A percentile compares a stretch with the other conserved stretches of the same genome.
Conservation (phyloP, 148 eudicot genomes). For the Nyssa sinensis region DNA sequence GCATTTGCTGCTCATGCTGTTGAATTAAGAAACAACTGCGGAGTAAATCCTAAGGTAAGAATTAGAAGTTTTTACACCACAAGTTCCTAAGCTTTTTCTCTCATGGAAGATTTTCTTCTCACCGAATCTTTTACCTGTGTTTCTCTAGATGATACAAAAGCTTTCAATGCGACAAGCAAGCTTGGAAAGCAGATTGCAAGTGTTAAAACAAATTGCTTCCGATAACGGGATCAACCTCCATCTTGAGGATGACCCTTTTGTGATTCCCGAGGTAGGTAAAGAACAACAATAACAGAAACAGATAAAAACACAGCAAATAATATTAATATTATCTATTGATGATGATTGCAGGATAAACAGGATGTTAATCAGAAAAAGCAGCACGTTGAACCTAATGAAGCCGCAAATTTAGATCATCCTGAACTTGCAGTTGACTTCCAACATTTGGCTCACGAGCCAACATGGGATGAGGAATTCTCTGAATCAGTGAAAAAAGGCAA, state of each 20-base stretch:
- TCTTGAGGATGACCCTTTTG: slow-evolving; percentile 14
- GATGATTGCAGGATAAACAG: slow-evolving; percentile 20
- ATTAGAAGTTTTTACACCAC: neutral
- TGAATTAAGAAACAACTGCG: slow-evolving; percentile 39
- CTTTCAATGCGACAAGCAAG: slow-evolving; percentile 40
- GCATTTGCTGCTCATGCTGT: slow-evolving; percentile 36
- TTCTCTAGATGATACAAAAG: slow-evolving; percentile 36
- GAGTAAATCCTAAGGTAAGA: slow-evolving; percentile 46
- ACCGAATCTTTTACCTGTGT: neutral
- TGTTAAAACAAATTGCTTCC: slow-evolving; percentile 42
- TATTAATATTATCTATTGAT: neutral
- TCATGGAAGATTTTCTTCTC: neutral
- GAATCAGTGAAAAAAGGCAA: slow-evolving; percentile 16
- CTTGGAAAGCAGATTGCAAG: slow-evolving; percentile 32
- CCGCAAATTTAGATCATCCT: neutral
- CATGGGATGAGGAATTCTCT: slow-evolving; percentile 8
- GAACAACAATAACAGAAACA: neutral
- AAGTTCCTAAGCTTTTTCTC: neutral
- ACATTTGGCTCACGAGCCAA: neutral
- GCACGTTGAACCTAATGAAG: slow-evolving; percentile 11
- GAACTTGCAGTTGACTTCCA: neutral
- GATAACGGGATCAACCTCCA: slow-evolving; percentile 34
- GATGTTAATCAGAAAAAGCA: slow-evolving; percentile 8
- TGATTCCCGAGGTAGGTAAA: slow-evolving; percentile 11
- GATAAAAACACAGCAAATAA: too few species aligned